A percentile compares a stretch with the other conserved stretches of the same genome.
Evolutionary conservation across 345 rosid genomes (phyloP).

Genomic region (Murraya paniculata): DNA sequence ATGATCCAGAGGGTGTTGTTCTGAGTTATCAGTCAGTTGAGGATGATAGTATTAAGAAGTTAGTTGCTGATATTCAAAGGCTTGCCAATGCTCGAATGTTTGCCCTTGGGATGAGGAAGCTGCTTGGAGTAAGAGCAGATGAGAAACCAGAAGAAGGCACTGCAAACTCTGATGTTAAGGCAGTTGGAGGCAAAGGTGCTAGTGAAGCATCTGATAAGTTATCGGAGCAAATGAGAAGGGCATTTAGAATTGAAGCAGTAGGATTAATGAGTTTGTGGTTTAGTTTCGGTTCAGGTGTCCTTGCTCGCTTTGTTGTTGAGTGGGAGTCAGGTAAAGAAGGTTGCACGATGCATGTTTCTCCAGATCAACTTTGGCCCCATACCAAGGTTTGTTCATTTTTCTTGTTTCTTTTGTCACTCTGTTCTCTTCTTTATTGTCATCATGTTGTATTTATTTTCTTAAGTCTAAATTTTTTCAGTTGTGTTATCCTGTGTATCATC

Average conservation of each 20-base stretch:
- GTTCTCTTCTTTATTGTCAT: neutral
- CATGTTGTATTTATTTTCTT: neutral
- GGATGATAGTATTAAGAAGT: constrained; percentile 82
- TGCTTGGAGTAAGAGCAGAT: constrained; percentile 88
- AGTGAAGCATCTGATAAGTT: constrained; percentile 70
- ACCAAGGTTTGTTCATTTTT: constrained; percentile 60
- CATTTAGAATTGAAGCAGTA: constrained; percentile 92
- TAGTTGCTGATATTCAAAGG: constrained; percentile 90
- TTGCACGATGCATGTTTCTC: constrained; percentile 99
- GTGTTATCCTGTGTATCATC: neutral
- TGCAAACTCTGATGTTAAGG: constrained; percentile 48
- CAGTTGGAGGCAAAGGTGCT: constrained; percentile 55
- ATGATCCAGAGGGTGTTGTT: constrained; percentile 96
- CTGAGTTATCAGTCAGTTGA: constrained; percentile 92
- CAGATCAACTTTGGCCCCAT: constrained; percentile 99
- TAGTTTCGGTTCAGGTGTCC: constrained; percentile 84
- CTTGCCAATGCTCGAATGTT: constrained; percentile 96
- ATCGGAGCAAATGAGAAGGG: constrained; percentile 79
- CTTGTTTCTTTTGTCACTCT: neutral
- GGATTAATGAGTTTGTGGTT: constrained; percentile 97
- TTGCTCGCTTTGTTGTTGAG: constrained; percentile 97
- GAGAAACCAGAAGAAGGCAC: constrained; percentile 65
- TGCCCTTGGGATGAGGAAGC: constrained; percentile 86
- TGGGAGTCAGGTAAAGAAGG: constrained; percentile 98
- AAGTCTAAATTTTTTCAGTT: neutral